Conservation (phyloP, 129 eudicot genomes). For the Saussurea involucrata region DNA sequence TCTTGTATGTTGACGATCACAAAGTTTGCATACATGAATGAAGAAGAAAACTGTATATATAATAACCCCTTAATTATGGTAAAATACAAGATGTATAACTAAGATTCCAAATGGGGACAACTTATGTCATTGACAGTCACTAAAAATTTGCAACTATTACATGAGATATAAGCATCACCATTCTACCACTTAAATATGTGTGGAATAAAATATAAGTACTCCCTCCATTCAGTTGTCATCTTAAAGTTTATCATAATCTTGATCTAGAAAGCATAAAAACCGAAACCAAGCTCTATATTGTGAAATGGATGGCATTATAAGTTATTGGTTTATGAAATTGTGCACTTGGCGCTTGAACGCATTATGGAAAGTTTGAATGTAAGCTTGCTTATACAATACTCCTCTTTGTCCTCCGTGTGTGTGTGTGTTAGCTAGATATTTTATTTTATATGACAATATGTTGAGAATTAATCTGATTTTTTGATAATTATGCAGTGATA, state of each 20-base stretch:
- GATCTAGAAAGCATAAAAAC: background rate
- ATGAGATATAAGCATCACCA: background rate
- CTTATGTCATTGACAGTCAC: background rate
- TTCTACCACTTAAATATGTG: too few species aligned
- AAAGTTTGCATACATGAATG: background rate
- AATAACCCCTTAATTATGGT: background rate
- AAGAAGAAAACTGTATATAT: background rate
- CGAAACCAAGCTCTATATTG: background rate
- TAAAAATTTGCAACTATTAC: background rate
- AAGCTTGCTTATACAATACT: background rate
- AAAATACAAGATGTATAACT: background rate
- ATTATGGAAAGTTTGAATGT: background rate
- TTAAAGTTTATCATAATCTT: background rate
- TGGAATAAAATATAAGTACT: background rate
- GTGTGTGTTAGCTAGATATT: background rate
- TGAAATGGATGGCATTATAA: background rate
- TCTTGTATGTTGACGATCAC: background rate
- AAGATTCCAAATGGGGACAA: background rate
- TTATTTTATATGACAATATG: background rate
- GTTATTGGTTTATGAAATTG: background rate
- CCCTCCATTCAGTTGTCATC: background rate
- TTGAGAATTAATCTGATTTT: slow-evolving; percentile 4
- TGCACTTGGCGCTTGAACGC: background rate
- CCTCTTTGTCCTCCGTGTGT: background rate
- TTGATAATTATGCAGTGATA: slow-evolving; percentile 38